These are phyloP conservation scores for Brassica napus DNA, from an alignment of 345 rosid genomes.

Conservation along the genomic window DNA sequence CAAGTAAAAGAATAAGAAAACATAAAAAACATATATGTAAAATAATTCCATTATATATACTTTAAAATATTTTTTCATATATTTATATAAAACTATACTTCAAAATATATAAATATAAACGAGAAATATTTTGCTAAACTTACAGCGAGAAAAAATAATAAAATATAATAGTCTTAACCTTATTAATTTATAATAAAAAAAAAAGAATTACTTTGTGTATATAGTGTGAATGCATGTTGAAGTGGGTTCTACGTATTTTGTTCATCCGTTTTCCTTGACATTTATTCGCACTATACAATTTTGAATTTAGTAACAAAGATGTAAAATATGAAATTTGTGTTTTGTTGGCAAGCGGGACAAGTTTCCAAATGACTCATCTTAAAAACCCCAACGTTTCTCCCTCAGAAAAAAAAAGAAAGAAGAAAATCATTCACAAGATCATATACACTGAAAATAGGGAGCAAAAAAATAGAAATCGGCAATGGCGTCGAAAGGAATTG, in stretches of 20 bases:
- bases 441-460: neutral
- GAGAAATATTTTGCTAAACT: neutral
- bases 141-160: too few species aligned
- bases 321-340: neutral
- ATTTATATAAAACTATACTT: neutral
- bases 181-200: too few species aligned
- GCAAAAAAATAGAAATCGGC: neutral
- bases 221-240: neutral
- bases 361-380: neutral
- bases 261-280: neutral
- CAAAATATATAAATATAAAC: too few species aligned
- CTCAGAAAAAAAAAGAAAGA: neutral
- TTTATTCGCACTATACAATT: neutral
- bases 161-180: neutral
- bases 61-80: neutral
- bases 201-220: neutral
- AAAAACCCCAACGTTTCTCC: neutral
- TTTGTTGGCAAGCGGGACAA: neutral
- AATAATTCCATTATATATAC: neutral
- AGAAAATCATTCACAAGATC: neutral
- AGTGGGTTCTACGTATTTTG: neutral
- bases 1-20: too few species aligned
- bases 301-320: neutral
- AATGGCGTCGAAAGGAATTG: constrained; percentile 53
- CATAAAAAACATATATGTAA: neutral